phyloP scores from a whole-genome alignment of 169 alveolate genomes.

The Eimeria sp. region DNA sequence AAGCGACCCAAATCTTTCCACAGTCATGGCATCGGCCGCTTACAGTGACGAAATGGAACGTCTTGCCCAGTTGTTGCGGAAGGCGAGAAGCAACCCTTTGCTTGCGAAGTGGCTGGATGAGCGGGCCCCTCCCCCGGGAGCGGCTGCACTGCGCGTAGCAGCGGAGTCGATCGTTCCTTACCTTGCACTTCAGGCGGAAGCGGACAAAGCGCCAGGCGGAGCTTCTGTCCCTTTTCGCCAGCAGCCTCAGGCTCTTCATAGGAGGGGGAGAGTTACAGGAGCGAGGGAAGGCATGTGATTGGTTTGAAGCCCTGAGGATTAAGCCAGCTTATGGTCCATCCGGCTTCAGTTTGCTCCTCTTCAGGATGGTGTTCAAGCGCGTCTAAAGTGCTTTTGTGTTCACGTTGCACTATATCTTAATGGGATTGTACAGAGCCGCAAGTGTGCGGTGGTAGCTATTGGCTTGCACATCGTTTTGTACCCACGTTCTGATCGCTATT shows the following conservation, averaged over 20 bases:
- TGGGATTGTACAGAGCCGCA: slow-evolving; percentile 54
- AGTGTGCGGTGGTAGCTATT: slow-evolving; percentile 50
- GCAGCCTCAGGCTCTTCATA: slow-evolving; percentile 6
- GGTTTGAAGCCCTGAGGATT: not conserved
- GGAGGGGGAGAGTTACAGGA: slow-evolving; percentile 63
- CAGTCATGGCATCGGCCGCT: slow-evolving; percentile 68
- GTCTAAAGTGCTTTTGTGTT: not conserved
- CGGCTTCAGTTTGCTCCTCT: not conserved
- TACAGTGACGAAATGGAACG: slow-evolving; percentile 75
- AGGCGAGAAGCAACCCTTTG: slow-evolving; percentile 59
- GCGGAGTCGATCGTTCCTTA: slow-evolving; percentile 63
- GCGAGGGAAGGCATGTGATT: slow-evolving; percentile 60
- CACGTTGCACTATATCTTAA: not conserved
- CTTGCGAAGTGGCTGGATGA: slow-evolving; percentile 71
- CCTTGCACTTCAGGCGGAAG: slow-evolving; percentile 43
- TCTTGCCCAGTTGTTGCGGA: slow-evolving; percentile 62
- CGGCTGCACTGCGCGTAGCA: slow-evolving; percentile 64
- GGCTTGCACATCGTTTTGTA: slow-evolving; percentile 28
- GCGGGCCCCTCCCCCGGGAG: slow-evolving; percentile 62
- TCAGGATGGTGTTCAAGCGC: not conserved
- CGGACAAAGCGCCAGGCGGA: slow-evolving; percentile 9
- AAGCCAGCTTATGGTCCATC: not conserved
- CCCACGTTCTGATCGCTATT: slow-evolving; percentile 18
- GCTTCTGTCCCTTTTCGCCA: not conserved
- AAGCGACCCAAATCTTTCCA: slow-evolving; percentile 30